Evolutionary conservation across 305 asterid genomes (phyloP).

Genomic region (Ilex paraguariensis): DNA sequence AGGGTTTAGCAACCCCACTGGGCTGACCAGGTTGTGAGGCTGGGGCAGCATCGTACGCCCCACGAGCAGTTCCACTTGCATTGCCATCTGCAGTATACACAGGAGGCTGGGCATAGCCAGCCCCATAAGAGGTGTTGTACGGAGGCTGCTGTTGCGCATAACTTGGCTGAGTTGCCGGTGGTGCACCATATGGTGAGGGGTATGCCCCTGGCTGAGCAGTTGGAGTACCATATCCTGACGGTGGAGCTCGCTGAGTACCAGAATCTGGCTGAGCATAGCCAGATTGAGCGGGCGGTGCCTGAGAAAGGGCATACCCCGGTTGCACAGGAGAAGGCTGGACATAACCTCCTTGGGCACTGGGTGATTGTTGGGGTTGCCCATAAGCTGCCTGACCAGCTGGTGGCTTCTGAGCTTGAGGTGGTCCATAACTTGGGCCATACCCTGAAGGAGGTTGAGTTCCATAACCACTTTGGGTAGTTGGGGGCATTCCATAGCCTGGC

Average conservation of each 20-base stretch:
- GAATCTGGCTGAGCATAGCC: conserved; percentile 33
- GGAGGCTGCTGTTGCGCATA: conserved; percentile 42
- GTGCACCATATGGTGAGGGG: conserved; percentile 31
- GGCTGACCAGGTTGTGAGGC: conserved; percentile 2
- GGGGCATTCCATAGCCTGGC: conserved; percentile 53
- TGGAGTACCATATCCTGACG: conserved; percentile 41
- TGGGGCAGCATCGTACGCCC: conserved; percentile 9
- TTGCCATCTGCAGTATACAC: conserved; percentile 10
- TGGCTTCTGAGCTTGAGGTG: conserved; percentile 31
- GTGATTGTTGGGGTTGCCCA: conserved; percentile 43
- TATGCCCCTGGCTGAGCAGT: conserved; percentile 38
- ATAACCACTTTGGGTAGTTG: conserved; percentile 55
- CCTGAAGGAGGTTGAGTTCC: conserved; percentile 44
- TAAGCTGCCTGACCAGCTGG: conserved; percentile 30
- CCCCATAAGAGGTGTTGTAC: conserved; percentile 45
- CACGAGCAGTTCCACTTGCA: conserved; percentile 1
- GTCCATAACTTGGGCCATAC: conserved; percentile 25
- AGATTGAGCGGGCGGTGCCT: conserved; percentile 25
- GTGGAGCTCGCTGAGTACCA: conserved; percentile 35
- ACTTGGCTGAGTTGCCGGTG: conserved; percentile 29
- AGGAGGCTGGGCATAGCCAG: conserved; percentile 63
- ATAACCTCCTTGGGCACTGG: conserved; percentile 30
- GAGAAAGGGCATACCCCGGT: conserved; percentile 14
- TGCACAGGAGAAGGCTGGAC: conserved; percentile 39
- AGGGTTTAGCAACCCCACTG: background rate